These are phyloP conservation scores for Endocalyx cinctus DNA, from an alignment of 2,329 filamentous ascomycete genomes.

Conservation along the genomic window DNA sequence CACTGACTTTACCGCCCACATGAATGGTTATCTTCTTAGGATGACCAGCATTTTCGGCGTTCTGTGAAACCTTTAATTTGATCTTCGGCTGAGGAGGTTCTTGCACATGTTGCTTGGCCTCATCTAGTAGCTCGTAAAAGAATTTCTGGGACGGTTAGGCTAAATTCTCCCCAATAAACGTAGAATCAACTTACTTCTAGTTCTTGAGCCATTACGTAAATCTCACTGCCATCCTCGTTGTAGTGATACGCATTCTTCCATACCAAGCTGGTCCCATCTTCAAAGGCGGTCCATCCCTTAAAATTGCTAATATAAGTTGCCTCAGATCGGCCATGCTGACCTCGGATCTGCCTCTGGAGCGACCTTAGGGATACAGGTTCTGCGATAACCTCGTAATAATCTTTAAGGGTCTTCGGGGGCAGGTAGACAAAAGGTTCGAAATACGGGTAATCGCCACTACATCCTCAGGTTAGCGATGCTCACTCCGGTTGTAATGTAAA, in stretches of 20 bases:
- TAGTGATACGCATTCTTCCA: constrained; percentile 87
- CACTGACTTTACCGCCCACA: constrained; percentile 56
- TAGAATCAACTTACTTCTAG: constrained; percentile 59
- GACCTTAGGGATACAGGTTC: constrained; percentile 75
- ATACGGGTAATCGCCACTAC: constrained; percentile 64
- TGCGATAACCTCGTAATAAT: constrained; percentile 82
- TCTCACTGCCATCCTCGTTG: constrained; percentile 88
- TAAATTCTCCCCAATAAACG: constrained; percentile 5
- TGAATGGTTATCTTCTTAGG: constrained; percentile 68
- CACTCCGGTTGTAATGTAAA: constrained; percentile 8
- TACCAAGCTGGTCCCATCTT: constrained; percentile 72
- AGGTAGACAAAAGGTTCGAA: constrained; percentile 74
- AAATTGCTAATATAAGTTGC: constrained; percentile 63
- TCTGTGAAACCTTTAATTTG: constrained; percentile 66
- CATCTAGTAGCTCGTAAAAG: constrained; percentile 63
- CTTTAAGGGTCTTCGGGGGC: constrained; percentile 68
- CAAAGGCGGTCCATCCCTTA: constrained; percentile 78
- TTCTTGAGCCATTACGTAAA: constrained; percentile 70
- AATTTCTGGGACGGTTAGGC: constrained; percentile 47
- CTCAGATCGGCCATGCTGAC: constrained; percentile 63
- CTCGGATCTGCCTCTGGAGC: constrained; percentile 72
- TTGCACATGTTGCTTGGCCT: constrained; percentile 67
- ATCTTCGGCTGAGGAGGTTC: constrained; percentile 74
- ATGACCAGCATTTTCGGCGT: constrained; percentile 37
- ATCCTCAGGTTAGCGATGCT: constrained; percentile 18